Evolutionary conservation across 352 stramenopile genomes (phyloP).

Genomic region (Globisporangium barbulae): DNA sequence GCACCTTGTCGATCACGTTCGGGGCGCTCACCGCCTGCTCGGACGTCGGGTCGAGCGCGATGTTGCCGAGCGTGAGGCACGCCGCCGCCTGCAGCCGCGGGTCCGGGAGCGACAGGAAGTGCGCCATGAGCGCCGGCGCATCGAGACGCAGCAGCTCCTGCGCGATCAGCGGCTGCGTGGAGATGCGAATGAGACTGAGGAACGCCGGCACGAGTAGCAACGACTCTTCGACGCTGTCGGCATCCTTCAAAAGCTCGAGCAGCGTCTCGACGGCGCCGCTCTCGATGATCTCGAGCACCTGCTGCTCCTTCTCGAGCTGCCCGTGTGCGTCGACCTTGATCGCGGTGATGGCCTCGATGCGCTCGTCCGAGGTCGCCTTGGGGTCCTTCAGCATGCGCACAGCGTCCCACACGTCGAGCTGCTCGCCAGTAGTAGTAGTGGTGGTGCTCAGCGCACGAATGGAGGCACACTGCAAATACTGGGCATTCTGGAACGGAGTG

Average conservation of each 20-base stretch:
- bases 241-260: slow-evolving; percentile 48
- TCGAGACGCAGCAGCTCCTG: slow-evolving; percentile 63
- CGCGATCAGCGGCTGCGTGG: slow-evolving; percentile 40
- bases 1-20: slow-evolving; percentile 35
- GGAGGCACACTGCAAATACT: not conserved
- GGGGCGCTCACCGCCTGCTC: slow-evolving; percentile 28
- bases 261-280: slow-evolving; percentile 43
- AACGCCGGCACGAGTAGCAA: slow-evolving; percentile 61
- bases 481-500: not conserved
- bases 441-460: slow-evolving; percentile 5
- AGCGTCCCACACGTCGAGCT: slow-evolving; percentile 21
- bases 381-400: slow-evolving; percentile 33
- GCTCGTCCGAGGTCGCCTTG: slow-evolving; percentile 26
- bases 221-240: slow-evolving; percentile 38
- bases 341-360: slow-evolving; percentile 34
- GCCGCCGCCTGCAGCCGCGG: slow-evolving; percentile 59
- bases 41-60: slow-evolving; percentile 44
- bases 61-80: slow-evolving; percentile 57
- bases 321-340: slow-evolving; percentile 29
- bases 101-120: slow-evolving; percentile 45
- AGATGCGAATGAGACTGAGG: slow-evolving; percentile 61
- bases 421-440: not conserved
- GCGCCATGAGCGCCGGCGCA: slow-evolving; percentile 29
- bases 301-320: slow-evolving; percentile 27
- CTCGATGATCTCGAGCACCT: slow-evolving; percentile 55